Percentiles rank a stretch among this genome's conserved stretches.
phyloP scores from a whole-genome alignment of 441 rosid species.

The Gossypium trilobum region DNA sequence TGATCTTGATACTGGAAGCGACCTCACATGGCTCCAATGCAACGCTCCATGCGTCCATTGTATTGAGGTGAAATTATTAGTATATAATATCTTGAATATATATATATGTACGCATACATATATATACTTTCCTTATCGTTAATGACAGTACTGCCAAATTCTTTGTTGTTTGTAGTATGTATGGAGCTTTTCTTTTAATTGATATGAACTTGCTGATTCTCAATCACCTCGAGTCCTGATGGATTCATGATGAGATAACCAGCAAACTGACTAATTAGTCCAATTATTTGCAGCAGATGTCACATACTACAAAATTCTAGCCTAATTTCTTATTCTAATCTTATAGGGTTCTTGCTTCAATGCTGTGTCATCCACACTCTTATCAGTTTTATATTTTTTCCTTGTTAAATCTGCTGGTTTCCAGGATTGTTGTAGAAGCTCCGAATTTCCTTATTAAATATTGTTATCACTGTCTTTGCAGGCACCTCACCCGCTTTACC shows the following conservation, averaged over 20 bases:
- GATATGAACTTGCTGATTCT: neutral
- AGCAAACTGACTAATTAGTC: neutral
- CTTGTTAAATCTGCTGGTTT: constrained; percentile 3
- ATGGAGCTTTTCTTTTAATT: neutral
- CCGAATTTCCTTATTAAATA: neutral
- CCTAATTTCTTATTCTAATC: neutral
- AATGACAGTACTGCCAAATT: neutral
- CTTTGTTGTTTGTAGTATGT: neutral
- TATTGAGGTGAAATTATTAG: constrained; percentile 36
- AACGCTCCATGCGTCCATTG: constrained; percentile 60
- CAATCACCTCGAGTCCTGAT: neutral
- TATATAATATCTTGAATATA: neutral
- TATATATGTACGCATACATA: neutral
- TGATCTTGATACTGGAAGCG: constrained; percentile 86
- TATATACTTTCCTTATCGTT: neutral
- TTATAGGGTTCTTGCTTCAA: neutral
- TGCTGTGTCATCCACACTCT: neutral
- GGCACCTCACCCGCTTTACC: constrained; percentile 81
- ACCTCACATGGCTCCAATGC: constrained; percentile 94
- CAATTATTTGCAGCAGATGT: neutral
- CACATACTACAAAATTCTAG: neutral
- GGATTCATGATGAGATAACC: neutral
- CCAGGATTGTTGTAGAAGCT: neutral
- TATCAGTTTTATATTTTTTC: neutral
- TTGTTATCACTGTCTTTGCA: constrained; percentile 22